These are phyloP conservation scores for Leptodermis oblonga DNA, from an alignment of 257 asterid species.

Conservation along the genomic window DNA sequence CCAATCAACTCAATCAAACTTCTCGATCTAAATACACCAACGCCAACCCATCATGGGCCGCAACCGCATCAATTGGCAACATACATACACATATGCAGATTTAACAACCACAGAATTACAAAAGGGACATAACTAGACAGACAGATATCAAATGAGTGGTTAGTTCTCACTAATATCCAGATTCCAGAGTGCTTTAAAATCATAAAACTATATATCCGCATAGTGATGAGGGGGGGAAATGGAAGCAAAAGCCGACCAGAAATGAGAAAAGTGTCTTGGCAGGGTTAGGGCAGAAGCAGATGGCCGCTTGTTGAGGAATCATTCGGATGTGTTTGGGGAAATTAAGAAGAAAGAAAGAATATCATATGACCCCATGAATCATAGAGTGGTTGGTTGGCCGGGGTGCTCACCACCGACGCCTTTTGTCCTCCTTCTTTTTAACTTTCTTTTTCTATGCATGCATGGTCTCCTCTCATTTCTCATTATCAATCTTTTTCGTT, in stretches of 20 bases:
- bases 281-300: slow-evolving; percentile 6
- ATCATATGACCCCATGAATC: slow-evolving; percentile 7
- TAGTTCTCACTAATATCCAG: no score
- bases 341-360: not conserved
- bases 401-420: slow-evolving; percentile 13
- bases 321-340: not conserved
- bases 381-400: slow-evolving; percentile 16
- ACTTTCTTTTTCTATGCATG: no score
- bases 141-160: no score
- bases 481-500: no score
- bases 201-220: no score
- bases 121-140: not conserved
- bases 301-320: not conserved
- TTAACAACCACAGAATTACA: not conserved
- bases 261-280: slow-evolving; percentile 16
- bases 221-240: not conserved
- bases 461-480: no score
- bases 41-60: no score
- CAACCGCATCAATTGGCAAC: no score
- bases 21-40: no score
- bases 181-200: no score
- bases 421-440: not conserved
- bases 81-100: no score
- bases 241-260: slow-evolving; percentile 16
- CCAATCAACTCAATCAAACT: no score